A percentile compares a stretch with the other conserved stretches of the same genome.
Conservation (phyloP, 805 yeast genomes). For the Lipomyces kockii region DNA sequence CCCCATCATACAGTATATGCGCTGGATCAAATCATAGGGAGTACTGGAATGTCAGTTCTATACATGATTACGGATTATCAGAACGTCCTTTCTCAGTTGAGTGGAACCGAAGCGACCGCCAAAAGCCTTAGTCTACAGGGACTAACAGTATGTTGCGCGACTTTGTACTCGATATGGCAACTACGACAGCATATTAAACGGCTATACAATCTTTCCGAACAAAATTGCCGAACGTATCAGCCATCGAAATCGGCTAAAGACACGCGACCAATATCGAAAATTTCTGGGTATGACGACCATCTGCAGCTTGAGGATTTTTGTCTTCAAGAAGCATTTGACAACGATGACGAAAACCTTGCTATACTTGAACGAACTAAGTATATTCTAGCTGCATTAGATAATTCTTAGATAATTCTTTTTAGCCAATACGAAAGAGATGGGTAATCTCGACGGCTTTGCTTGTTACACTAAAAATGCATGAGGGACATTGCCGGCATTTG, state of each 20-base stretch:
- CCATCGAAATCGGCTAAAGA: constrained; percentile 19
- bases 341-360: constrained; percentile 8
- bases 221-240: constrained; percentile 19
- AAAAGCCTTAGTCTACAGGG: constrained; percentile 1
- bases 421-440: neutral
- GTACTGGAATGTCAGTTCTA: constrained; percentile 46
- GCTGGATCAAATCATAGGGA: constrained; percentile 51
- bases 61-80: constrained; percentile 21
- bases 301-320: constrained; percentile 16
- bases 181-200: constrained; percentile 24
- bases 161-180: constrained; percentile 19
- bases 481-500: neutral
- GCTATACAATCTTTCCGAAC: constrained; percentile 27
- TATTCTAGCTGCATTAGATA: constrained; percentile 18
- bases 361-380: constrained; percentile 13
- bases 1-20: constrained; percentile 52
- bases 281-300: neutral
- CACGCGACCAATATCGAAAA: constrained; percentile 8
- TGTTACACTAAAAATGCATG: neutral
- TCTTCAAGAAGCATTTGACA: constrained; percentile 13
- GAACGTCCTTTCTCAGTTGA: neutral
- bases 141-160: constrained; percentile 21
- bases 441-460: neutral
- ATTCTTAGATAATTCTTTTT: constrained; percentile 12
- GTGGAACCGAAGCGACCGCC: neutral